Evolutionary conservation across 176 grass and related monocot species (phyloP).

Genomic region (Carex myosuroides): DNA sequence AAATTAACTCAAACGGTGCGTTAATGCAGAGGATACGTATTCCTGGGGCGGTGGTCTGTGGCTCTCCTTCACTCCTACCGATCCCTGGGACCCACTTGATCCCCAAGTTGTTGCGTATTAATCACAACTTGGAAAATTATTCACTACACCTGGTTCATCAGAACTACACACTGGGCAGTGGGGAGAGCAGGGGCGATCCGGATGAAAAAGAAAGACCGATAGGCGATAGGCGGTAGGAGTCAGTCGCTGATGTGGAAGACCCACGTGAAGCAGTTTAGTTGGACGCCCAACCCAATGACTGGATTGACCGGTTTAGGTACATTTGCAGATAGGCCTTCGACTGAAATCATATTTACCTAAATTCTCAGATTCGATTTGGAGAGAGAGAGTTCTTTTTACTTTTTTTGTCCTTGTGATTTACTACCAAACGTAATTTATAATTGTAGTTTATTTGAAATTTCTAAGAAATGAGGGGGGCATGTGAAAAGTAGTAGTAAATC

Average conservation of each 20-base stretch:
- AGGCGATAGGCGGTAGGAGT: not conserved
- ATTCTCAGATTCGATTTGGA: not conserved
- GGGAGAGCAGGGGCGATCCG: not conserved
- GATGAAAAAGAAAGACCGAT: not conserved
- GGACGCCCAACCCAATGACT: not conserved
- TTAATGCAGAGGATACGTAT: too few species aligned
- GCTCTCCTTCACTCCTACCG: not conserved
- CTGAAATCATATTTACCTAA: not conserved
- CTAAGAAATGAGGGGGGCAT: not conserved
- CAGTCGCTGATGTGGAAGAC: not conserved
- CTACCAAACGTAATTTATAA: too few species aligned
- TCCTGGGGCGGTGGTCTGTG: constrained; percentile 7
- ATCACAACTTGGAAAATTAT: not conserved
- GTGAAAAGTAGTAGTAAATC: not conserved
- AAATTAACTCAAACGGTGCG: too few species aligned
- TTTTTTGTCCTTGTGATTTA: too few species aligned
- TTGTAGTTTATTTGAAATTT: not conserved
- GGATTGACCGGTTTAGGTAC: not conserved
- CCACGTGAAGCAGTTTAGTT: not conserved
- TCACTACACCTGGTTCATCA: not conserved
- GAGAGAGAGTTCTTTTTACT: too few species aligned
- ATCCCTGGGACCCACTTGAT: not conserved
- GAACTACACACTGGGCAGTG: not conserved
- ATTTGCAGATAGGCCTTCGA: not conserved
- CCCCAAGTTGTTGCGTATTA: not conserved